These are phyloP conservation scores for Colletotrichum horii DNA, from an alignment of 2,329 filamentous ascomycete genomes.

Conservation along the genomic window DNA sequence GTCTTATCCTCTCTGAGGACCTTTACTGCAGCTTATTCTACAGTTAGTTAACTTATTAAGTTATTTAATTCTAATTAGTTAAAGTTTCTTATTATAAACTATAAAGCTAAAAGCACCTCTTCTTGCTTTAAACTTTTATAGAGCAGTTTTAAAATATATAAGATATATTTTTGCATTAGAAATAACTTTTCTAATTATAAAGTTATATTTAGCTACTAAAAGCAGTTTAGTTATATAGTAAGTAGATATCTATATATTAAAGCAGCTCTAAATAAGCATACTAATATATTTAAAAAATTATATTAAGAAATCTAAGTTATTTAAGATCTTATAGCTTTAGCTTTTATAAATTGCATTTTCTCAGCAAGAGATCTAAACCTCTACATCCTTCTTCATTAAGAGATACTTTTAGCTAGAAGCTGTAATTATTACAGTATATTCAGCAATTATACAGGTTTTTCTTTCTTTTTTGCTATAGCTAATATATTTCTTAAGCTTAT, in stretches of 20 bases:
- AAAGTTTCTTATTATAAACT: not conserved
- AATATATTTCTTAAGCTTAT: rapidly evolving
- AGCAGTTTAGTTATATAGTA: rapidly evolving
- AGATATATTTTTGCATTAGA: not conserved
- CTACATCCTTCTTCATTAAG: not conserved
- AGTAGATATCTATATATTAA: not conserved
- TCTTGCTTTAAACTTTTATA: too few species aligned
- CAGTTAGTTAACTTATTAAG: not conserved
- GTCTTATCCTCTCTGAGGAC: not conserved
- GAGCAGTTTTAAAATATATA: too few species aligned
- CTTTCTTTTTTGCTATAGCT: not conserved
- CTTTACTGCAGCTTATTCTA: rapidly evolving
- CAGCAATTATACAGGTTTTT: not conserved
- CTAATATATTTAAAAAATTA: not conserved
- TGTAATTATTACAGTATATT: not conserved
- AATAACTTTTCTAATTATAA: rapidly evolving
- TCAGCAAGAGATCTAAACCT: rapidly evolving
- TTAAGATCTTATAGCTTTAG: not conserved
- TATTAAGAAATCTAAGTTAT: not conserved
- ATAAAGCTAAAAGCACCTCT: not conserved
- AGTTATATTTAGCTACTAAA: rapidly evolving
- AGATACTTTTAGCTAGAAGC: not conserved
- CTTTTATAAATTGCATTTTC: not conserved
- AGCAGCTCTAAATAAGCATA: rapidly evolving
- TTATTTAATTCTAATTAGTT: not conserved